These are phyloP conservation scores for Trebouxia sp. DNA, from an alignment of 139 green algal species.

Conservation along the genomic window DNA sequence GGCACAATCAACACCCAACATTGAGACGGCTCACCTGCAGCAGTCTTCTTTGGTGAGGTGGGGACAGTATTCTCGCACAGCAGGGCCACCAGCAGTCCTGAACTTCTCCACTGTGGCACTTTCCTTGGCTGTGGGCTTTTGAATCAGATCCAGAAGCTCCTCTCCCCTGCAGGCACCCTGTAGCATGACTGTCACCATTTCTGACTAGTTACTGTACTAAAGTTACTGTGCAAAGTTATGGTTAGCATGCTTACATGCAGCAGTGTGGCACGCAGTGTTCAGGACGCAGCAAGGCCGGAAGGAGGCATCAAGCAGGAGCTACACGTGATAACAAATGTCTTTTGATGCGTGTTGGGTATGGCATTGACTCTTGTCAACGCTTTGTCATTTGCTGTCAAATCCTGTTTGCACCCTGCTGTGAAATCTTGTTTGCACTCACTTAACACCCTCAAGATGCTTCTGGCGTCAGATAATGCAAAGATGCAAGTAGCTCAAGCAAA, in stretches of 20 bases:
- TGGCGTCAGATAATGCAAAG: too few relatives aligned
- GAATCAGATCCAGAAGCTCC: constrained; percentile 75
- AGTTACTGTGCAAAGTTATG: not conserved
- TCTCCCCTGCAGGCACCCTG: constrained; percentile 49
- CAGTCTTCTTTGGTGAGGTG: constrained; percentile 84
- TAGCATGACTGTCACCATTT: constrained; percentile 23
- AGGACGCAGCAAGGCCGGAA: too few relatives aligned
- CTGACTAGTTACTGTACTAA: not conserved
- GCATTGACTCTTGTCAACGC: too few relatives aligned
- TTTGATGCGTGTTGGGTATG: too few relatives aligned
- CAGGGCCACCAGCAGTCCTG: constrained; percentile 63
- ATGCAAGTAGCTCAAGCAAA: too few relatives aligned
- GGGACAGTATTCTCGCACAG: constrained; percentile 73
- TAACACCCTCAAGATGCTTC: too few relatives aligned
- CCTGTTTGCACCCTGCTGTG: too few relatives aligned
- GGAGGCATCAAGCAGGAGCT: not conserved
- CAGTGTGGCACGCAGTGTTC: not conserved
- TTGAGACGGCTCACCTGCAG: constrained; percentile 30
- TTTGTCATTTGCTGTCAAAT: too few relatives aligned
- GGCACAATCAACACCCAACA: not conserved
- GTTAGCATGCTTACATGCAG: not conserved
- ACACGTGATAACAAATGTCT: not conserved
- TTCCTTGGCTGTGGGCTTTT: constrained; percentile 71
- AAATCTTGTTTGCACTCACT: too few relatives aligned
- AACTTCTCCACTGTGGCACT: constrained; percentile 66